A percentile compares a stretch with the other conserved stretches of the same genome.
These are phyloP conservation scores for Rugosomyces carneus DNA, from an alignment of 1,284 basidiomycete species.

Conservation along the genomic window DNA sequence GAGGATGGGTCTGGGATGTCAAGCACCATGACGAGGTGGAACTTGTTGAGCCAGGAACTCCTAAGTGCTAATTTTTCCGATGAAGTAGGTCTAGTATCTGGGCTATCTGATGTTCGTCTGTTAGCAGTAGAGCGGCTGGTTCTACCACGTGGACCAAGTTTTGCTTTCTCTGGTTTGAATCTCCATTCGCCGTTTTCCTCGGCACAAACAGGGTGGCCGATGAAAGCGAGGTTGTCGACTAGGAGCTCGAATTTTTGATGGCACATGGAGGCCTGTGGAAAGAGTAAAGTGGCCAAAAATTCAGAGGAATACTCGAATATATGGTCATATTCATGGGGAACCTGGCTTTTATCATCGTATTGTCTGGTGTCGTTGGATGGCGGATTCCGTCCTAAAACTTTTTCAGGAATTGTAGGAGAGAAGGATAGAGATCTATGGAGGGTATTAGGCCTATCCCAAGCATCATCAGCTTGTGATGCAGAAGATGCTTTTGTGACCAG, in stretches of 20 bases:
- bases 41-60: conserved; percentile 65
- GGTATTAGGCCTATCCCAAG: conserved; percentile 47
- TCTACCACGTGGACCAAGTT: conserved; percentile 43
- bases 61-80: conserved; percentile 24
- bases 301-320: conserved; percentile 78
- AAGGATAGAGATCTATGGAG: conserved; percentile 37
- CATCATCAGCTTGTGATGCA: conserved; percentile 38
- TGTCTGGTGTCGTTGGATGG: conserved; percentile 35
- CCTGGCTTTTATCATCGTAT: conserved; percentile 28
- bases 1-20: conserved; percentile 88
- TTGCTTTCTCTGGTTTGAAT: conserved; percentile 56
- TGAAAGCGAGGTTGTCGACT: conserved; percentile 90
- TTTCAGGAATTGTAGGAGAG: conserved; percentile 32
- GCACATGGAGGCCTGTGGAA: conserved; percentile 75
- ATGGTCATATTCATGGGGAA: conserved; percentile 51
- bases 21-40: conserved; percentile 84
- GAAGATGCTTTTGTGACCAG: conserved; percentile 11
- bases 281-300: conserved; percentile 79
- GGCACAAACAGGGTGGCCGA: conserved; percentile 90
- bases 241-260: conserved; percentile 93
- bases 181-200: conserved; percentile 70
- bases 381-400: conserved; percentile 38
- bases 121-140: conserved; percentile 31
- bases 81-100: conserved; percentile 25
- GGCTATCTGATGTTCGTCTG: conserved; percentile 25